A percentile compares a stretch with the other conserved stretches of the same genome.
These are phyloP conservation scores for Inonotus obliquus DNA, from an alignment of 1,284 basidiomycete genomes.

Conservation along the genomic window DNA sequence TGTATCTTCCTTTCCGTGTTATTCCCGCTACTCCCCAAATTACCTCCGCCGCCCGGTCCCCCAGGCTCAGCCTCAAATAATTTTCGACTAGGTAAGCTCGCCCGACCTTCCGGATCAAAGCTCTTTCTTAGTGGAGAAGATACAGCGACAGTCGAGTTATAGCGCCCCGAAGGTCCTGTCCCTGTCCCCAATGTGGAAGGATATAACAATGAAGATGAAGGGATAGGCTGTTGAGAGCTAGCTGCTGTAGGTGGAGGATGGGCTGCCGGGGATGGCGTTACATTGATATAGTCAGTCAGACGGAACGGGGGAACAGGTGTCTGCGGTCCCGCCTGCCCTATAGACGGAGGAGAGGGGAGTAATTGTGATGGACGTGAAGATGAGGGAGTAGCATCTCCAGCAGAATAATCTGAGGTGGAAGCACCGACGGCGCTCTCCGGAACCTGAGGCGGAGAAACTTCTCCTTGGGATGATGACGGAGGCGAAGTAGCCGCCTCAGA, in stretches of 20 bases:
- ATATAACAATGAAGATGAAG: background rate
- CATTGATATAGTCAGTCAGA: conserved; percentile 67
- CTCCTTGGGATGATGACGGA: background rate
- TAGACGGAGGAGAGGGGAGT: conserved; percentile 15
- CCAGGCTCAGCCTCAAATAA: conserved; percentile 65
- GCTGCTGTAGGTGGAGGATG: background rate
- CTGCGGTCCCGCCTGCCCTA: conserved; percentile 29
- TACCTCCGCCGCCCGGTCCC: background rate
- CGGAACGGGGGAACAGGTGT: conserved; percentile 50
- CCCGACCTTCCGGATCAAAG: conserved; percentile 8
- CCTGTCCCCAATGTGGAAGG: background rate
- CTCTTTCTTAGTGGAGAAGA: conserved; percentile 18
- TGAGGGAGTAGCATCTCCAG: background rate
- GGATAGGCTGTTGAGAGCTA: background rate
- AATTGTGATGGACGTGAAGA: background rate
- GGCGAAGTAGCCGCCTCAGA: conserved; percentile 6
- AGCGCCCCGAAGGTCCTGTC: conserved; percentile 6
- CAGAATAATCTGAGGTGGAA: background rate
- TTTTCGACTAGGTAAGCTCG: conserved; percentile 41
- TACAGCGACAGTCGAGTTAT: conserved; percentile 53
- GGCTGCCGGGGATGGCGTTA: conserved; percentile 55
- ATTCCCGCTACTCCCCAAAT: background rate
- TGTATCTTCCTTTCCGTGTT: conserved; percentile 1
- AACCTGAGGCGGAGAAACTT: background rate
- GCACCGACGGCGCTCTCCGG: background rate